Evolutionary conservation across 192 early-diverging fungal genomes (phyloP), one percentile per base, ranked within the genome.

Genomic region (Chytriomyces sp.): DNA sequence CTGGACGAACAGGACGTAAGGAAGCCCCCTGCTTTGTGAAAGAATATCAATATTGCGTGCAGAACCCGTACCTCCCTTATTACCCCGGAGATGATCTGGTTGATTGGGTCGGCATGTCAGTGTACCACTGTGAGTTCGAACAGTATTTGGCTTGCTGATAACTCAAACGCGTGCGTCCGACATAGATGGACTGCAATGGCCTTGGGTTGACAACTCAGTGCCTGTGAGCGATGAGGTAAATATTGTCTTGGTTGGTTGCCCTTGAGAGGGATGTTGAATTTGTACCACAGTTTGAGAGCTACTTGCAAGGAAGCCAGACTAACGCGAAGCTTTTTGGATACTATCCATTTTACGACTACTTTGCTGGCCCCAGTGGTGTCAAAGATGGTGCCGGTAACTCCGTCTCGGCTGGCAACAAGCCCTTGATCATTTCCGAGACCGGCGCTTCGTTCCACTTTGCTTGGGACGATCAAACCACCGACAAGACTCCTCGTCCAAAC

Each of bases 61-160:
- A 70, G 68, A 41, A 70, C 31, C 68, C 68, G 17, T 70, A 70
- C 39, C 19, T 39, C 10, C 68, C 68, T 25, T 70, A 59, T 57
- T 70, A 70, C 39, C 68, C 68, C 44, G 68, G 68, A 8, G 68
- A 70, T 31, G 68, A 58, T 3, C 59, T 59, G 39, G 68, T 70
- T 38, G 68, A 70, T 44, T 70, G 68, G 73, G 73, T 74, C 33
- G 73, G 73, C 32, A 55, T 74, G 10, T 66, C 63, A 12, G 59
- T 74, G 19, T 74, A 74, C 52, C 73, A 74, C 53, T 74, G 64
- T 67, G 44, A 3, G 64, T 53, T 58, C 33, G 2, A 22, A n/a
- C 26, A 31, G 26, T 22, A 67, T 33, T 41, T 31, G 36, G 22
- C 14, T 28, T 30, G 12, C 0, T 67, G 22, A 5, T 17, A 25